Base-by-base conservation (phyloP, 2,329 filamentous ascomycete species). In the Xylariaceae sp. region DNA sequence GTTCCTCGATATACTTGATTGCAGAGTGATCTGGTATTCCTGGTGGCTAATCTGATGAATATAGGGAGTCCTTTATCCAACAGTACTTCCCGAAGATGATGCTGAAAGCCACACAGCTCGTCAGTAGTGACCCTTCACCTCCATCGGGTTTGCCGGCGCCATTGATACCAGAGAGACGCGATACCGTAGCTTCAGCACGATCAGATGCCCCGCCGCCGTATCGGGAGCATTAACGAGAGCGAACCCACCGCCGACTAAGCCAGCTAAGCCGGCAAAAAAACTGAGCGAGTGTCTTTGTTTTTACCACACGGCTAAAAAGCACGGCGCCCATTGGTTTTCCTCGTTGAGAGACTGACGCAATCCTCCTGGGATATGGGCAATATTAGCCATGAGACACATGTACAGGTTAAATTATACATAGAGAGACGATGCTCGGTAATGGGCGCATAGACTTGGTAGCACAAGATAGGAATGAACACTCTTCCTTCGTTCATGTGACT, bases 51-150 rank as follows among this genome's bases (percentile, higher is more conserved):
- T 24, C 5, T 23, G 6, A 12, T 45, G 16, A 48, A 14, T 50
- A 44, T 50, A 88, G 87, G 23, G 90, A 94, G 75, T 88, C 87
- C 14, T 90, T 94, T 67, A 86, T 92, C 50, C 85, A 89, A 58
- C 84, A 90, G 68, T 94, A 92, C 74, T 92, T 93, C 71, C 76
- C 81, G 17, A 87, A 84, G 70, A 87, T 93, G 79, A 82, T 89
- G 67, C 69, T 74, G 29, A 86, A 82, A 73, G 76, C 82, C 26
- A 59, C 63, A 6, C 57, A 67, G 45, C 36, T 71, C 3, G 48
- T 64, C 16, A 50, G 45, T 19, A 3, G 16, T 6, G 49, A 40
- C n/a, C 12, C 34, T 21, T 3, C 52, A 31, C n/a, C 14, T 5
- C 34, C 55, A 28, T 12, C 36, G 33, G 50, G 45, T 12, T 31